Percentiles rank a stretch among this genome's conserved stretches.
These are phyloP conservation scores for Triticum dicoccoides DNA, from an alignment of 176 grass and related monocot species.

Conservation along the genomic window DNA sequence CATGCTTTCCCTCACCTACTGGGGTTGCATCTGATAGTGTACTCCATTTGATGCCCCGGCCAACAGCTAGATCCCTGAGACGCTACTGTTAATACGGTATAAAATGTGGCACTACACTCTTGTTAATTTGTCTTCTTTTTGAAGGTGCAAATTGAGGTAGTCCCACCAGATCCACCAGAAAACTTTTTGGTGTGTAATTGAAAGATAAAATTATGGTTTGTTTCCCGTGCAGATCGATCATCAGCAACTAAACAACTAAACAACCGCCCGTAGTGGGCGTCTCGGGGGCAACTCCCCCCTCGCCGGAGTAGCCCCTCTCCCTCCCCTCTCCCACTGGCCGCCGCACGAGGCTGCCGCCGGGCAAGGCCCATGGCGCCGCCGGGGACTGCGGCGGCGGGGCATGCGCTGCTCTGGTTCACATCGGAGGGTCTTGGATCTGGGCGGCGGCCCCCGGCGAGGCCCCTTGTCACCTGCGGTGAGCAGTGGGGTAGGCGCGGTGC, in stretches of 20 bases:
- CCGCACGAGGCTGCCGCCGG: too few relatives aligned
- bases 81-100: neutral
- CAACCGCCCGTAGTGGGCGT: too few relatives aligned
- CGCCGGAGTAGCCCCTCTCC: too few relatives aligned
- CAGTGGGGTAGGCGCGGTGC: too few relatives aligned
- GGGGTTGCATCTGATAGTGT: neutral
- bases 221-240: neutral
- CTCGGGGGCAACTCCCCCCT: too few relatives aligned
- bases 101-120: neutral
- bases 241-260: neutral
- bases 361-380: too few relatives aligned
- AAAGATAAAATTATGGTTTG: neutral
- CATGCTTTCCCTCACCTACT: neutral
- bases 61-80: neutral
- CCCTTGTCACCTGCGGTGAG: too few relatives aligned
- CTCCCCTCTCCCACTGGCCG: too few relatives aligned
- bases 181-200: neutral
- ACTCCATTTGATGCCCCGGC: neutral
- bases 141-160: neutral
- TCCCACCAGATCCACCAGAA: conserved; percentile 18
- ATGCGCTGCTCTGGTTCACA: too few relatives aligned
- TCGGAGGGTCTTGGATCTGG: too few relatives aligned
- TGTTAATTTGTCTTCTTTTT: neutral
- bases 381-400: too few relatives aligned
- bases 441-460: too few relatives aligned